Conservation (phyloP, 2,329 filamentous ascomycete genomes). For the Colletotrichum theobromicola region DNA sequence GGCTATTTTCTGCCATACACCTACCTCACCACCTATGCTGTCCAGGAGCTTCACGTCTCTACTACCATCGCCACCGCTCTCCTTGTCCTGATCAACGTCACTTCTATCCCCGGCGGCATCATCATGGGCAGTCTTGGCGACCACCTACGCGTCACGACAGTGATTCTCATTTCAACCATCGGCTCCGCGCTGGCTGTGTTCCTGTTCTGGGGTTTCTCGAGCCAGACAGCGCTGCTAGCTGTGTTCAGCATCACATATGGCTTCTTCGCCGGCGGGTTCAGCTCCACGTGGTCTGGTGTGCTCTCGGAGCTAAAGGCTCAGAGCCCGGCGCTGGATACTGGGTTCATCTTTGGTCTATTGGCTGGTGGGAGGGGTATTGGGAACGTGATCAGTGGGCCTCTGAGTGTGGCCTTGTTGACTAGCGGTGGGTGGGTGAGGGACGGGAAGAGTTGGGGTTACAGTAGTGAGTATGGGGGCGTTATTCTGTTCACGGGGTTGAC, state of each 20-base stretch:
- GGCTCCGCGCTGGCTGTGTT: neutral
- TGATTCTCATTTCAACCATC: neutral
- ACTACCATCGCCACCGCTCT: neutral
- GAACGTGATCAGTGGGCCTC: neutral
- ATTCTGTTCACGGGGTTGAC: neutral
- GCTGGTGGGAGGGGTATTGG: neutral
- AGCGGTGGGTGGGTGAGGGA: rapidly evolving
- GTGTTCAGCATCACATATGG: neutral
- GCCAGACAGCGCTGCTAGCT: neutral
- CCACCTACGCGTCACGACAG: neutral
- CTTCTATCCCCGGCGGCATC: neutral
- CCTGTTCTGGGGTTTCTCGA: neutral
- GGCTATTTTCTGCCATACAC: neutral
- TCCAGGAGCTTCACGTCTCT: neutral
- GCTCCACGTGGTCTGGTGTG: neutral
- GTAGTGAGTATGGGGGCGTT: neutral
- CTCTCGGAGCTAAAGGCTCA: neutral
- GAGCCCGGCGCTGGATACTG: neutral
- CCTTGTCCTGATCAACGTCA: neutral
- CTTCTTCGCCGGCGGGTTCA: neutral
- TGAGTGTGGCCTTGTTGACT: neutral
- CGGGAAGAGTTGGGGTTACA: neutral
- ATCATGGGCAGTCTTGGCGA: neutral
- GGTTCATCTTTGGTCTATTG: neutral
- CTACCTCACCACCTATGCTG: neutral